These are phyloP conservation scores for Aspergillus tamarii DNA, from an alignment of 2,329 filamentous ascomycete species.

Conservation along the genomic window DNA sequence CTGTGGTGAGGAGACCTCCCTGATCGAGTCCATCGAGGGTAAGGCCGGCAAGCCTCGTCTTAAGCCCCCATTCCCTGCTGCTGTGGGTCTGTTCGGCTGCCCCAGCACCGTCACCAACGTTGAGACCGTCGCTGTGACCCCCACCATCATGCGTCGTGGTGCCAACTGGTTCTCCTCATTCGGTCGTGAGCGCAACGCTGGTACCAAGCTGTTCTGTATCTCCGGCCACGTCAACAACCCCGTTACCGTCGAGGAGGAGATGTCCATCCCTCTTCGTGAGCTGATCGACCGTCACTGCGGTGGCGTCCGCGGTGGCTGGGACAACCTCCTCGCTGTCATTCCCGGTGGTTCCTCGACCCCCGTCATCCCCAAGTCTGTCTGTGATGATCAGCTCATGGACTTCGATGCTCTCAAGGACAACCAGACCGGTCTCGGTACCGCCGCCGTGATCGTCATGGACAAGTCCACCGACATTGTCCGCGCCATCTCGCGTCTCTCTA, in stretches of 20 bases:
- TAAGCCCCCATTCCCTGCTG: slow-evolving; percentile 97
- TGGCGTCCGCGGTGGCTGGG: slow-evolving; percentile 94
- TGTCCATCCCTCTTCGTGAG: slow-evolving; percentile 95
- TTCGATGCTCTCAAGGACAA: slow-evolving; percentile 98
- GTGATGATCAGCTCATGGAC: slow-evolving; percentile 97
- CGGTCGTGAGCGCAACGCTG: slow-evolving; percentile 92
- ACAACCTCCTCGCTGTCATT: slow-evolving; percentile 93
- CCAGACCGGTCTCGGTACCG: slow-evolving; percentile 94
- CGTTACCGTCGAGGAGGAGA: slow-evolving; percentile 97
- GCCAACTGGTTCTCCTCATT: slow-evolving; percentile 91
- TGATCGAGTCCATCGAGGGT: slow-evolving; percentile 97
- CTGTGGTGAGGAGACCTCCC: slow-evolving; percentile 95
- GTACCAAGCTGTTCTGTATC: slow-evolving; percentile 98
- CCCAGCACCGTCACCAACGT: slow-evolving; percentile 98
- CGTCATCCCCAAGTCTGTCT: slow-evolving; percentile 85
- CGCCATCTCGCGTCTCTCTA: slow-evolving; percentile 86
- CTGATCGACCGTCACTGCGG: slow-evolving; percentile 98
- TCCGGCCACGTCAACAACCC: slow-evolving; percentile 99
- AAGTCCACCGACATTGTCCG: slow-evolving; percentile 96
- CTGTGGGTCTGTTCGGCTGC: slow-evolving; percentile 96
- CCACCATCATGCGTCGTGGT: slow-evolving; percentile 92
- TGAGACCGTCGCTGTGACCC: slow-evolving; percentile 92
- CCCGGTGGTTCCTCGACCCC: slow-evolving; percentile 96
- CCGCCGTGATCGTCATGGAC: slow-evolving; percentile 98
- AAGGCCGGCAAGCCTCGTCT: slow-evolving; percentile 98